Percentiles rank a stretch among this genome's conserved stretches.
Evolutionary conservation across 192 early-diverging fungal genomes (phyloP).

Genomic region (Podila epigama): DNA sequence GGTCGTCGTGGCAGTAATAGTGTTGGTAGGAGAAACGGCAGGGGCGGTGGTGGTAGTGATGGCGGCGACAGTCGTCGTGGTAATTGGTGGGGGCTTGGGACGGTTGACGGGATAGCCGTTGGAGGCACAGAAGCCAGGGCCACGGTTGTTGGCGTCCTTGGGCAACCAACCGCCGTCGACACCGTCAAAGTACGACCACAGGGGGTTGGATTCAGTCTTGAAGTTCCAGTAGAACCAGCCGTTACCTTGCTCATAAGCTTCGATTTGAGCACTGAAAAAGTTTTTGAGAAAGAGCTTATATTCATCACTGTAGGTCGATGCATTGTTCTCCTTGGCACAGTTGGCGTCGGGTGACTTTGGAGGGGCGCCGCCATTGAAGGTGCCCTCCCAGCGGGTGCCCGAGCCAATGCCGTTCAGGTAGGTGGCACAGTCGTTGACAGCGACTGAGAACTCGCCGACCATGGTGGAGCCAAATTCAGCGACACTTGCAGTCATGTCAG

Average conservation of each 20-base stretch:
- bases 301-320: conserved; percentile 49
- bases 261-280: conserved; percentile 66
- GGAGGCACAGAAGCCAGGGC: conserved; percentile 12
- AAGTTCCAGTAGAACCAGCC: conserved; percentile 83
- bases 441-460: conserved; percentile 76
- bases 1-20: not conserved
- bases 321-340: conserved; percentile 58
- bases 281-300: conserved; percentile 57
- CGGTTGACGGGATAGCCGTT: conserved; percentile 1
- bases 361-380: conserved; percentile 38
- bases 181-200: conserved; percentile 75
- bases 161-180: conserved; percentile 73
- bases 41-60: not conserved
- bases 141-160: conserved; percentile 53
- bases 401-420: conserved; percentile 73
- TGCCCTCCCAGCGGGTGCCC: conserved; percentile 69
- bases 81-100: not conserved
- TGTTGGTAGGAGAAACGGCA: not conserved
- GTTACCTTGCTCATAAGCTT: conserved; percentile 65
- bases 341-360: conserved; percentile 60
- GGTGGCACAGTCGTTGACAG: conserved; percentile 77
- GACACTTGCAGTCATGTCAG: conserved; percentile 7
- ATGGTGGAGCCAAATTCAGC: conserved; percentile 63
- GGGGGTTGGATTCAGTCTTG: conserved; percentile 72
- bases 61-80: not conserved